A percentile compares a stretch with the other conserved stretches of the same genome.
phyloP scores from a whole-genome alignment of 2,329 filamentous ascomycete species.

The Chaetoscypha palmicola region DNA sequence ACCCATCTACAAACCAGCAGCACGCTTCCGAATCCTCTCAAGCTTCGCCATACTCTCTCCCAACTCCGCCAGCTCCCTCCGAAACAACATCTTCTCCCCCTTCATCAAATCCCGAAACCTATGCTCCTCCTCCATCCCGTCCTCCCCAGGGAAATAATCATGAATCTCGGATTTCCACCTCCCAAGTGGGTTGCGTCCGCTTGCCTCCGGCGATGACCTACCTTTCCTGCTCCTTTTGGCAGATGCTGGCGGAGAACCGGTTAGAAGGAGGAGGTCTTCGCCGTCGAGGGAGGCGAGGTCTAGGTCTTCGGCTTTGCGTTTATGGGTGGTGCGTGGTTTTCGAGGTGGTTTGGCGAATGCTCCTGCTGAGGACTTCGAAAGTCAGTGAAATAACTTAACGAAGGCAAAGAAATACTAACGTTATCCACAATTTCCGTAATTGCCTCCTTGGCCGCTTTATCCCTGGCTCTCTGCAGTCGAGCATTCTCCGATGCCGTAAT shows the following conservation, averaged over 20 bases:
- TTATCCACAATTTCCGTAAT: neutral
- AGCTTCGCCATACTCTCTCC: too few species aligned
- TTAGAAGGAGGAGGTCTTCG: constrained; percentile 13
- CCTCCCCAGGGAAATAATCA: constrained; percentile 13
- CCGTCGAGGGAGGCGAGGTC: constrained; percentile 14
- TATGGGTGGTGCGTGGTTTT: neutral
- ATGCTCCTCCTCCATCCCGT: neutral
- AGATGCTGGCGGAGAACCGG: neutral
- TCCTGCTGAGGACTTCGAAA: neutral
- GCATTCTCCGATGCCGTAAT: neutral
- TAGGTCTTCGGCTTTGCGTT: constrained; percentile 8
- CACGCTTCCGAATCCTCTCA: too few species aligned
- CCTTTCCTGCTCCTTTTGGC: constrained; percentile 9
- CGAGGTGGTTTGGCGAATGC: neutral
- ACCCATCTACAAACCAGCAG: too few species aligned
- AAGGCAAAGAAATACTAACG: neutral
- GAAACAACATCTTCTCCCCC: constrained; percentile 9
- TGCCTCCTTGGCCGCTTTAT: neutral
- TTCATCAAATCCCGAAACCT: constrained; percentile 2
- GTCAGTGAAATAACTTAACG: too few species aligned
- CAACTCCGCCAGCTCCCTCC: constrained; percentile 12
- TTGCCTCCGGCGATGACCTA: neutral
- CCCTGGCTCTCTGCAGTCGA: neutral
- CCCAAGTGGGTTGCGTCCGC: constrained; percentile 6
- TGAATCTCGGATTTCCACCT: constrained; percentile 13